These are phyloP conservation scores for Asterochloris erici DNA, from an alignment of 139 green algal genomes.

Conservation along the genomic window DNA sequence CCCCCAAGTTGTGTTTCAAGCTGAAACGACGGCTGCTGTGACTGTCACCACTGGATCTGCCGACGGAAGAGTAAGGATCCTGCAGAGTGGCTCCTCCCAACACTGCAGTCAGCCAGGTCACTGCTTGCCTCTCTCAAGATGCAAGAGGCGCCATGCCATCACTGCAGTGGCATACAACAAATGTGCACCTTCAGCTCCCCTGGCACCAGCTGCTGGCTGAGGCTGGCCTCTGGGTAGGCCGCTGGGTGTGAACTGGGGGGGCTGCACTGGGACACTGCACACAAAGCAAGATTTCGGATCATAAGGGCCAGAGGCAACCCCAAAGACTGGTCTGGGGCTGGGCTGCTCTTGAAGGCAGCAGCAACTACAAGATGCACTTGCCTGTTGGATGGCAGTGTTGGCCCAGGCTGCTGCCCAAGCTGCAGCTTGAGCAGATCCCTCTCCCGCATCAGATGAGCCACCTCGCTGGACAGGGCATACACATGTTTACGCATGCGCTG, in stretches of 20 bases:
- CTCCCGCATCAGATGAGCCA: slow-evolving; percentile 19
- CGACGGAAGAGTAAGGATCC: too few relatives aligned
- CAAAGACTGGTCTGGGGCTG: neutral
- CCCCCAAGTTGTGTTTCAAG: too few relatives aligned
- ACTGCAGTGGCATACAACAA: too few relatives aligned
- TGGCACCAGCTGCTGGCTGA: neutral
- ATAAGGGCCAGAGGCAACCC: neutral
- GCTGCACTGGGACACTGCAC: neutral
- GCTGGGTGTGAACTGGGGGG: neutral
- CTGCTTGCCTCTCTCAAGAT: too few relatives aligned
- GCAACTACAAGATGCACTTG: neutral
- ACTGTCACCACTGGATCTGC: too few relatives aligned
- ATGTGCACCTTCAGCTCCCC: too few relatives aligned
- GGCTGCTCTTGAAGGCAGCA: neutral
- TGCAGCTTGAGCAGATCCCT: slow-evolving; percentile 16
- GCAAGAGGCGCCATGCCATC: too few relatives aligned
- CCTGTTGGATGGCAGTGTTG: slow-evolving; percentile 7
- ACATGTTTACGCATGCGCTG: slow-evolving; percentile 18
- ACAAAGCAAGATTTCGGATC: neutral
- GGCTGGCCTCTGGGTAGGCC: neutral
- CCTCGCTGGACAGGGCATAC: slow-evolving; percentile 20
- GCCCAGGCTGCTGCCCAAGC: slow-evolving; percentile 6
- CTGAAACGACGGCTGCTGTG: too few relatives aligned
- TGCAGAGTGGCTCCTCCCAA: too few relatives aligned
- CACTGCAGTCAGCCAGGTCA: too few relatives aligned